phyloP scores from a whole-genome alignment of 2,329 filamentous ascomycete genomes.

The Nemania diffusa region DNA sequence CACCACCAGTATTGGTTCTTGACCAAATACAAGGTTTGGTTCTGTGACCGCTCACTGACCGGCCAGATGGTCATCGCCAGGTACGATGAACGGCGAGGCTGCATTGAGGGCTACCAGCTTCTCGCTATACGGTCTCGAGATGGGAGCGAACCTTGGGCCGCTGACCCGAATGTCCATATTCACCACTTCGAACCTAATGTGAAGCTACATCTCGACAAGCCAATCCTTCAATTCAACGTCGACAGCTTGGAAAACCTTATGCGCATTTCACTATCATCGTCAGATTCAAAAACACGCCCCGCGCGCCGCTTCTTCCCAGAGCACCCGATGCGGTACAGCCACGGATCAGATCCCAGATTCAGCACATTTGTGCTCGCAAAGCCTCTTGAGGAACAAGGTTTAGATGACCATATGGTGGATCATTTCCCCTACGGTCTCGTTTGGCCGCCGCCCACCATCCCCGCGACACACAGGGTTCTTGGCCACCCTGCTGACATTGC shows the following conservation, averaged over 20 bases:
- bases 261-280: constrained; percentile 33
- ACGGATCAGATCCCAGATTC: constrained; percentile 62
- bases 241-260: constrained; percentile 42
- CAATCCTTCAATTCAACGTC: constrained; percentile 68
- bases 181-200: constrained; percentile 77
- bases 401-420: constrained; percentile 46
- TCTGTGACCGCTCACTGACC: constrained; percentile 76
- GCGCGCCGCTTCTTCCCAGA: constrained; percentile 58
- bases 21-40: constrained; percentile 83
- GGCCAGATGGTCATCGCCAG: constrained; percentile 81
- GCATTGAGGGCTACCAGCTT: constrained; percentile 83
- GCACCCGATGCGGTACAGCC: constrained; percentile 63
- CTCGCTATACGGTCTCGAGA: constrained; percentile 70
- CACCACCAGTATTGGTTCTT: constrained; percentile 90
- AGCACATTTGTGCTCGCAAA: constrained; percentile 76
- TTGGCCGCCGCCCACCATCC: constrained; percentile 81
- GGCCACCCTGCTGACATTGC: constrained; percentile 45
- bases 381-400: constrained; percentile 53
- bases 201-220: constrained; percentile 77
- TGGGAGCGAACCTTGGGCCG: constrained; percentile 71
- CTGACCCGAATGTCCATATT: constrained; percentile 73
- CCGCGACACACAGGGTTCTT: constrained; percentile 65
- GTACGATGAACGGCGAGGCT: constrained; percentile 77
- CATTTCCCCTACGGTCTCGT: constrained; percentile 63
- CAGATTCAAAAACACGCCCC: constrained; percentile 19